Conservation (phyloP, 2,329 filamentous ascomycete genomes). For the Botrytis fragariae region DNA sequence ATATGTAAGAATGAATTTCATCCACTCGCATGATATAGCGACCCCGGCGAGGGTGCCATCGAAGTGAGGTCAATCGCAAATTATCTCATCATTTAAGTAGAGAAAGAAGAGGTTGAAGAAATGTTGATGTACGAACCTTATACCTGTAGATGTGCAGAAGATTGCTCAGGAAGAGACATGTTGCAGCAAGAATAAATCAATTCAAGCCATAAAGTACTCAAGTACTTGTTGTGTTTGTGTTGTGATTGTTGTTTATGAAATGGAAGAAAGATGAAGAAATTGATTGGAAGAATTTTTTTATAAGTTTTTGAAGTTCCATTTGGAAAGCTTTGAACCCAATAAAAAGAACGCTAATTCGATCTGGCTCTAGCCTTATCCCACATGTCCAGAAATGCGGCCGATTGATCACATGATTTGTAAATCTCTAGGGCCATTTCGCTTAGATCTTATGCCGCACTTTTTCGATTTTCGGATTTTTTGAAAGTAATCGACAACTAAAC, state of each 20-base stretch:
- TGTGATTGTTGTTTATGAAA: not conserved
- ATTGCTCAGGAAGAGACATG: not conserved
- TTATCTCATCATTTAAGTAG: constrained; percentile 80
- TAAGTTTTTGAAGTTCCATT: not conserved
- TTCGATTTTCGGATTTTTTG: constrained; percentile 20
- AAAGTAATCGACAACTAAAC: constrained; percentile 25
- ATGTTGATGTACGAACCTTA: constrained; percentile 14
- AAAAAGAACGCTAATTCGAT: not conserved
- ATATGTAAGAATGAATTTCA: constrained; percentile 99
- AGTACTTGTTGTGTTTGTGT: not conserved
- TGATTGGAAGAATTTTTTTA: constrained; percentile 2
- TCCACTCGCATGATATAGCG: constrained; percentile 70
- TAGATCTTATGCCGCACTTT: constrained; percentile 26
- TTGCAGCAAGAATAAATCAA: not conserved
- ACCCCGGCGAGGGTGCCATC: constrained; percentile 91
- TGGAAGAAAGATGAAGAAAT: not conserved
- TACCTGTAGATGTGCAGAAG: not conserved
- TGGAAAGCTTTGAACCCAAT: not conserved
- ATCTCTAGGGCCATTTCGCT: constrained; percentile 28
- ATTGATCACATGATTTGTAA: not conserved
- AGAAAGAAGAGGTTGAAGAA: not conserved
- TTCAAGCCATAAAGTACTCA: not conserved
- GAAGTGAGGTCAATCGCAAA: constrained; percentile 93
- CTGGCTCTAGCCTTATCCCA: not conserved
- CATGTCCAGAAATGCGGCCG: not conserved